Conservation (phyloP, 352 stramenopile species). For the Aphanomyces astaci region DNA sequence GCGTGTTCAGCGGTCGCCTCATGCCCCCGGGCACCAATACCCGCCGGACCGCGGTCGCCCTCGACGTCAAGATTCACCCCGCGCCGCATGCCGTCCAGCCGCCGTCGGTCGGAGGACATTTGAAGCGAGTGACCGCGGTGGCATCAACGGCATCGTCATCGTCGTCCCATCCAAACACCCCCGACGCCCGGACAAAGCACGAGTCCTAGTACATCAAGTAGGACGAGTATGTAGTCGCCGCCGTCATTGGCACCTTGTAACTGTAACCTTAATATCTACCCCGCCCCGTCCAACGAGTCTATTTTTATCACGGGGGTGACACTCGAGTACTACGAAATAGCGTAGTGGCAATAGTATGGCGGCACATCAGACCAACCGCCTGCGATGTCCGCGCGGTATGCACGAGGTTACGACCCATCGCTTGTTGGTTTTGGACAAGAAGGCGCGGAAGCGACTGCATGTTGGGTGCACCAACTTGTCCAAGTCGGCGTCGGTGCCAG, state of each 20-base stretch:
- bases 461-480: conserved; percentile 62
- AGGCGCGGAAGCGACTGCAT: conserved; percentile 48
- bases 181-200: too few species aligned
- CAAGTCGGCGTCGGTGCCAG: neutral
- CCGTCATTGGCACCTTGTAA: too few species aligned
- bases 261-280: too few species aligned
- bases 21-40: conserved; percentile 59
- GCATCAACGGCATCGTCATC: neutral
- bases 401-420: neutral
- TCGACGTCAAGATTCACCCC: neutral
- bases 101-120: too few species aligned
- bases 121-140: too few species aligned
- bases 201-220: too few species aligned
- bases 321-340: too few species aligned
- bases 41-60: conserved; percentile 23
- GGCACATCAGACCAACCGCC: neutral
- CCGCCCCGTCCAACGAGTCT: too few species aligned
- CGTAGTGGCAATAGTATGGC: neutral
- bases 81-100: too few species aligned
- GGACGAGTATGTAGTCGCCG: too few species aligned
- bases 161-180: too few species aligned
- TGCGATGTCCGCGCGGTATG: neutral
- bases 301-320: too few species aligned
- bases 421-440: neutral
- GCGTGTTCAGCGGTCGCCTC: conserved; percentile 53